Evolutionary conservation across 2,329 filamentous ascomycete genomes (phyloP).

Genomic region (Xylaria sp.): DNA sequence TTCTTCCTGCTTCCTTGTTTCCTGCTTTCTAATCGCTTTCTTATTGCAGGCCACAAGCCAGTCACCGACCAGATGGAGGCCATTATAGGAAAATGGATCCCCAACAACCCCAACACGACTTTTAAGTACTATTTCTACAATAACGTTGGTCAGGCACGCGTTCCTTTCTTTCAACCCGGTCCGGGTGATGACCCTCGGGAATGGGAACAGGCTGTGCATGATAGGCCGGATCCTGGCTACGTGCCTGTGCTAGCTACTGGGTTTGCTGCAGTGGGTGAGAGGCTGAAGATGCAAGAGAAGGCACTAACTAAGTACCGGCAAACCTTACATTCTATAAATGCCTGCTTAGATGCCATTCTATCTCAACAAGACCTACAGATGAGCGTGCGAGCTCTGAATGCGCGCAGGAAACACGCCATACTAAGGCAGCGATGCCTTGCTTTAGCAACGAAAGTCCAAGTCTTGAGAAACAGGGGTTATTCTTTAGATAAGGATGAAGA

Average conservation of each 20-base stretch:
- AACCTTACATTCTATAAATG: conserved; percentile 82
- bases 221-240: conserved; percentile 79
- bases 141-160: conserved; percentile 76
- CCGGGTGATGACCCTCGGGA: conserved; percentile 77
- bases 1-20: neutral
- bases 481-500: conserved; percentile 83
- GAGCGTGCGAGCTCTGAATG: conserved; percentile 77
- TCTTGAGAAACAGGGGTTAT: conserved; percentile 83
- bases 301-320: conserved; percentile 76
- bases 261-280: conserved; percentile 75
- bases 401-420: conserved; percentile 76
- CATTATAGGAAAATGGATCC: conserved; percentile 79
- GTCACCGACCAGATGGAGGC: conserved; percentile 78
- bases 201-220: conserved; percentile 85
- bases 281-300: conserved; percentile 76
- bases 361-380: conserved; percentile 81
- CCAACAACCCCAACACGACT: conserved; percentile 71
- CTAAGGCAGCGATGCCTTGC: conserved; percentile 78
- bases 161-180: conserved; percentile 79
- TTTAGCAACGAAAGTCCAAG: conserved; percentile 81
- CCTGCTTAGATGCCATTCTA: conserved; percentile 75
- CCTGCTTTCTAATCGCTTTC: conserved; percentile 24
- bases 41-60: conserved; percentile 71
- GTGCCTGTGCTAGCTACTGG: conserved; percentile 81
- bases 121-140: conserved; percentile 92